Conservation (phyloP, 2,329 filamentous ascomycete genomes). For the Davidsoniella virescens region DNA sequence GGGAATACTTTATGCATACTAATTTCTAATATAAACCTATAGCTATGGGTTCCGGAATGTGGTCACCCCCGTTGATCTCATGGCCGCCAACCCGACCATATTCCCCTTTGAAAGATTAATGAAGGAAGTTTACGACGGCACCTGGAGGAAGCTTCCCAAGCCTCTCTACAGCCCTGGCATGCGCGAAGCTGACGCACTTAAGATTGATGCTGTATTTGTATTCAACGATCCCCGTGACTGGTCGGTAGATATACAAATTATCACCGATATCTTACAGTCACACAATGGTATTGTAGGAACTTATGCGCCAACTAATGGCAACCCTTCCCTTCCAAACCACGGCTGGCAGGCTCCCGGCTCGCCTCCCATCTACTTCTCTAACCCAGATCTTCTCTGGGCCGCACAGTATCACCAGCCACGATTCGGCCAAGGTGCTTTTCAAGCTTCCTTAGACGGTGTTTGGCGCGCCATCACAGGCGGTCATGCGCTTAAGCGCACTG, state of each 20-base stretch:
- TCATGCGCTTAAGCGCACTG: constrained; percentile 40
- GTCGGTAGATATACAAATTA: constrained; percentile 75
- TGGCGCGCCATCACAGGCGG: constrained; percentile 59
- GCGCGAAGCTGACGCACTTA: constrained; percentile 33
- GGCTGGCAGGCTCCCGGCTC: constrained; percentile 77
- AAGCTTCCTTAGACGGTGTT: constrained; percentile 62
- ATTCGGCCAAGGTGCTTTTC: constrained; percentile 82
- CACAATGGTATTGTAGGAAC: constrained; percentile 67
- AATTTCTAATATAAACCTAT: background rate
- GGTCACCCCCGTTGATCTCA: constrained; percentile 71
- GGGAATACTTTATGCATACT: background rate
- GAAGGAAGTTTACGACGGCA: constrained; percentile 40
- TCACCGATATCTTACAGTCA: constrained; percentile 70
- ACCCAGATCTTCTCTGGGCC: constrained; percentile 81
- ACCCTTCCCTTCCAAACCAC: constrained; percentile 44
- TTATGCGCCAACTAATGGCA: constrained; percentile 54
- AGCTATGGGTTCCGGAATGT: constrained; percentile 63
- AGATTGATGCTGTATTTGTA: constrained; percentile 80
- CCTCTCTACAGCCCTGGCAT: constrained; percentile 28
- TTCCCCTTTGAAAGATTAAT: constrained; percentile 70
- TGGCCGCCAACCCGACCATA: constrained; percentile 54
- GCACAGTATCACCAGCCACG: constrained; percentile 71
- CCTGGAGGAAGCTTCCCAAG: constrained; percentile 39
- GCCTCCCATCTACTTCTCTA: constrained; percentile 71
- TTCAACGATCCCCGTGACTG: constrained; percentile 96